A percentile compares a stretch with the other conserved stretches of the same genome.
phyloP scores from a whole-genome alignment of 176 grass and related monocot species.

The Musa beccarii region DNA sequence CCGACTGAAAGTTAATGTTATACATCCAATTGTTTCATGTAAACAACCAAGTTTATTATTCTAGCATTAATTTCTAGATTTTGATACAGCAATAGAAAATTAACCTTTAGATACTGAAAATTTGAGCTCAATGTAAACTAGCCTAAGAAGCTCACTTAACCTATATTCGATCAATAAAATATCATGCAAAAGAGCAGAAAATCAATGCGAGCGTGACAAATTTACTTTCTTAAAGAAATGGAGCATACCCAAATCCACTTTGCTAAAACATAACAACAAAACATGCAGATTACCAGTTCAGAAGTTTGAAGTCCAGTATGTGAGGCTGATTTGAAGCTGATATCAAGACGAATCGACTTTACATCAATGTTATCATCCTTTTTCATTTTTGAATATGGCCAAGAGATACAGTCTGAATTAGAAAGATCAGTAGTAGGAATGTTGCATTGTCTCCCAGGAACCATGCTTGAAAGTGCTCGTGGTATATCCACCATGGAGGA shows the following conservation, averaged over 20 bases:
- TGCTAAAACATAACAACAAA: neutral
- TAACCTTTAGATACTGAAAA: neutral
- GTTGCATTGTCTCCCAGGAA: slow-evolving; percentile 43
- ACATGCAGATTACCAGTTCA: slow-evolving; percentile 65
- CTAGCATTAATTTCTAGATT: neutral
- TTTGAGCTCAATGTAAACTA: neutral
- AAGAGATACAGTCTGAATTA: slow-evolving; percentile 46
- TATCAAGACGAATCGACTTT: slow-evolving; percentile 91
- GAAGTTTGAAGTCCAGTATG: slow-evolving; percentile 92
- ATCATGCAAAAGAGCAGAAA: neutral
- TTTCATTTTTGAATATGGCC: slow-evolving; percentile 37
- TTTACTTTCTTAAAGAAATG: neutral
- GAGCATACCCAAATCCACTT: neutral
- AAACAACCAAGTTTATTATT: neutral
- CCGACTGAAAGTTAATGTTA: no score
- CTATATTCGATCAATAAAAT: neutral
- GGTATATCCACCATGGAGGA: slow-evolving; percentile 58
- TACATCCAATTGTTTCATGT: neutral
- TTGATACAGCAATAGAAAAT: no score
- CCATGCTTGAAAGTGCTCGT: slow-evolving; percentile 43
- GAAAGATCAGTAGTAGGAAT: slow-evolving; percentile 43
- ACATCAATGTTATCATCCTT: slow-evolving; percentile 42
- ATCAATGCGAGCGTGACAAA: neutral
- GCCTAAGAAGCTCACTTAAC: neutral
- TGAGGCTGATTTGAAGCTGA: slow-evolving; percentile 93